Percentiles rank a stretch among this genome's conserved stretches.
Evolutionary conservation across 441 rosid species (phyloP).

Genomic region (Gossypium schwendimanii): DNA sequence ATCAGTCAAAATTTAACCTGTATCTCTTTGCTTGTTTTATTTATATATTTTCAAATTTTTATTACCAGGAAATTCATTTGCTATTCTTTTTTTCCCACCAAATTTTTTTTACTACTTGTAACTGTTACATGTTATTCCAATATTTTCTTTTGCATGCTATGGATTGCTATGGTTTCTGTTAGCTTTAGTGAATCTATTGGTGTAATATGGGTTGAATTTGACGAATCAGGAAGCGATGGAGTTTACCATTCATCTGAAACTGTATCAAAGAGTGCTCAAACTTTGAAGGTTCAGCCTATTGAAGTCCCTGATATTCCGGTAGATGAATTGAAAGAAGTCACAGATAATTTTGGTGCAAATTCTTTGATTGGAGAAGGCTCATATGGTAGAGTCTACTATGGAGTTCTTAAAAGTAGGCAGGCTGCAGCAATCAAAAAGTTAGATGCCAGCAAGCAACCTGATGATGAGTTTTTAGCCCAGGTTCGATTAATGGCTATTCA

Average conservation of each 20-base stretch:
- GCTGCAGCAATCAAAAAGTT: conserved; percentile 59
- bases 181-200: not conserved
- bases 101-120: not conserved
- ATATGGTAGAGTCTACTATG: conserved; percentile 61
- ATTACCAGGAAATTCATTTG: not conserved
- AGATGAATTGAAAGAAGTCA: conserved; percentile 51
- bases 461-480: conserved; percentile 70
- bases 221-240: conserved; percentile 44
- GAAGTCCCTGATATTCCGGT: conserved; percentile 64
- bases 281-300: conserved; percentile 75
- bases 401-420: conserved; percentile 32
- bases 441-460: conserved; percentile 67
- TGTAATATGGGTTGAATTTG: conserved; percentile 13
- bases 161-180: not conserved
- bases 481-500: conserved; percentile 20
- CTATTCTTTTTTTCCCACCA: not conserved
- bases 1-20: not conserved
- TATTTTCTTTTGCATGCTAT: not conserved
- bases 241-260: conserved; percentile 53
- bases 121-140: not conserved
- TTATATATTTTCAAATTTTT: not conserved
- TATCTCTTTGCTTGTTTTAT: not conserved
- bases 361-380: conserved; percentile 73
- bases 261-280: conserved; percentile 55
- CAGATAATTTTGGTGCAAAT: conserved; percentile 51